Conservation (phyloP, 805 yeast genomes). For the Ogataea saltuana region DNA sequence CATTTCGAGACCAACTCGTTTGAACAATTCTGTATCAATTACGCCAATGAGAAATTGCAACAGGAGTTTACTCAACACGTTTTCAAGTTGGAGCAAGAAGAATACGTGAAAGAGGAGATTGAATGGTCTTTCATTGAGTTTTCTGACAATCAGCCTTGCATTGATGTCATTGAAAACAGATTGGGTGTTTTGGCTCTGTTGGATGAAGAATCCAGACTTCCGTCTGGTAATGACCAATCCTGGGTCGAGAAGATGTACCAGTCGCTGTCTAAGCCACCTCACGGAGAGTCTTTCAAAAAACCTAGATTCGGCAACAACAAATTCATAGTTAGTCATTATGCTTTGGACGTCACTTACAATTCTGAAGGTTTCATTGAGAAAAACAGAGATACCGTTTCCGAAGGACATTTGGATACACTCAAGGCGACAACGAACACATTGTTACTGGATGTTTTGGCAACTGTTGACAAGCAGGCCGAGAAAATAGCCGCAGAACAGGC, state of each 20-base stretch:
- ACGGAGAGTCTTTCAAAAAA: constrained; percentile 76
- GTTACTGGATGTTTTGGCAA: constrained; percentile 61
- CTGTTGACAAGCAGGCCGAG: constrained; percentile 59
- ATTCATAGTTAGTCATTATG: constrained; percentile 90
- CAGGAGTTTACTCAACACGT: constrained; percentile 98
- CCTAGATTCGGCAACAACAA: constrained; percentile 93
- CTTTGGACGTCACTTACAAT: constrained; percentile 89
- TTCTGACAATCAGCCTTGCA: constrained; percentile 96
- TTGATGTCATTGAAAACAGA: constrained; percentile 84
- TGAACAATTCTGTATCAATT: constrained; percentile 96
- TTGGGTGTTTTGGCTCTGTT: constrained; percentile 84
- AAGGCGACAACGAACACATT: constrained; percentile 67
- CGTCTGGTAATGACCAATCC: constrained; percentile 88
- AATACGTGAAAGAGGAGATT: constrained; percentile 85
- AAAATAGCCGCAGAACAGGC: constrained; percentile 37
- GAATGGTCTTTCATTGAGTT: constrained; percentile 97
- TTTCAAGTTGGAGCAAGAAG: constrained; percentile 95
- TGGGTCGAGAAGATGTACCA: constrained; percentile 91
- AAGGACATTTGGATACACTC: constrained; percentile 87
- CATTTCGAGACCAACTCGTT: constrained; percentile 93
- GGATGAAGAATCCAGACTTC: constrained; percentile 94
- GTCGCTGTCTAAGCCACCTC: constrained; percentile 76
- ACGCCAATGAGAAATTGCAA: constrained; percentile 94
- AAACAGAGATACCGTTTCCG: constrained; percentile 96
- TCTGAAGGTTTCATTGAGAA: constrained; percentile 94